Evolutionary conservation across 257 asterid species (phyloP).

Genomic region (Solanum dulcamara): DNA sequence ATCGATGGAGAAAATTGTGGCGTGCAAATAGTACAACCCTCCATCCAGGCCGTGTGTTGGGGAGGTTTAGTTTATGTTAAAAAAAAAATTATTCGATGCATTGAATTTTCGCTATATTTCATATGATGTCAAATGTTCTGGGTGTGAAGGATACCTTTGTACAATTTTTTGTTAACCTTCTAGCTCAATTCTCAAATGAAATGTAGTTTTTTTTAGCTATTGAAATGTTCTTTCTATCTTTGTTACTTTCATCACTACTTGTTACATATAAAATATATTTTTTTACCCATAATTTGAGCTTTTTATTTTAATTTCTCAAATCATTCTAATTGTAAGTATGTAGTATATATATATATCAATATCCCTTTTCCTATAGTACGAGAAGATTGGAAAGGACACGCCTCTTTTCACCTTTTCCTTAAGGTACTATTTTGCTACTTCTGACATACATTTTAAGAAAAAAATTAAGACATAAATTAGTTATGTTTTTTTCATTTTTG

Average conservation of each 20-base stretch:
- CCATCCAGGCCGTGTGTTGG: background rate
- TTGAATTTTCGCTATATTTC: too few relatives aligned
- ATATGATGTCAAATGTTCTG: background rate
- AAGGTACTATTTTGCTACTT: background rate
- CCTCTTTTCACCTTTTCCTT: background rate
- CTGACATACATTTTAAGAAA: too few relatives aligned
- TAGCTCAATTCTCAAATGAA: background rate
- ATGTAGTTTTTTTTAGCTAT: background rate
- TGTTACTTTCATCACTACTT: background rate
- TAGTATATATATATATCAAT: background rate
- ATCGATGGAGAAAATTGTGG: background rate
- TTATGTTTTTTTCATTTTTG: too few relatives aligned
- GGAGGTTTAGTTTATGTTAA: background rate
- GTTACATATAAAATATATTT: too few relatives aligned
- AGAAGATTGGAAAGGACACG: background rate
- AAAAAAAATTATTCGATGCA: background rate
- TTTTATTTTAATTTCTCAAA: background rate
- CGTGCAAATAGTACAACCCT: background rate
- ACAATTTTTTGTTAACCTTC: background rate
- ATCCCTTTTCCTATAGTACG: background rate
- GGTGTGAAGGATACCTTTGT: background rate
- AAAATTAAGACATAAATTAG: too few relatives aligned
- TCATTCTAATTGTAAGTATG: background rate
- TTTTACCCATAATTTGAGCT: background rate
- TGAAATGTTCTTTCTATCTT: background rate